Percentiles rank a stretch among this genome's conserved stretches.
Evolutionary conservation across 805 yeast species (phyloP).

Genomic region (Pichia ethanolica): DNA sequence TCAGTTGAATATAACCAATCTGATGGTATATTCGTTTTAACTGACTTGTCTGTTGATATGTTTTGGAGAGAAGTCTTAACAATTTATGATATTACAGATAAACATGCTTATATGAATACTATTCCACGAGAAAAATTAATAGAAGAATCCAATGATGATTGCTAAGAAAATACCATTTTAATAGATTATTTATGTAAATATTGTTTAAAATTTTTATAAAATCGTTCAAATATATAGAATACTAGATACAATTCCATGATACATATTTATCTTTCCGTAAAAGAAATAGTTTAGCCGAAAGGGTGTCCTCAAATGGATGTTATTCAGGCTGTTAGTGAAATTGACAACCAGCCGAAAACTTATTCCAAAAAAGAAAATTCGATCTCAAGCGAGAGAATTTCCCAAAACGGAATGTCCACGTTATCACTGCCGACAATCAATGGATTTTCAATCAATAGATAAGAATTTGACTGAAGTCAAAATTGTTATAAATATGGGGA

Average conservation of each 20-base stretch:
- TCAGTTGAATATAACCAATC: conserved; percentile 13
- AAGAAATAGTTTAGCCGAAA: too few species aligned
- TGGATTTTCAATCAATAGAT: too few species aligned
- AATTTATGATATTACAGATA: conserved; percentile 32
- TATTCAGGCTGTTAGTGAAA: too few species aligned
- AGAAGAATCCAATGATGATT: conserved; percentile 1
- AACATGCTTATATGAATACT: conserved; percentile 14
- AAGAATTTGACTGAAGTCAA: too few species aligned
- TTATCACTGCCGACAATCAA: background rate
- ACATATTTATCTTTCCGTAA: too few species aligned
- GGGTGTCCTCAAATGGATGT: too few species aligned
- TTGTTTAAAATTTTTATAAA: too few species aligned
- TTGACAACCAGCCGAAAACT: too few species aligned
- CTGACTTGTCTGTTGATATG: conserved; percentile 30
- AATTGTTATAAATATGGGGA: too few species aligned
- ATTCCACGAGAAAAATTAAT: conserved; percentile 9
- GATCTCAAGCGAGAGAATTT: background rate
- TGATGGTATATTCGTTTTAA: conserved; percentile 37
- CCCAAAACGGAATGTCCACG: background rate
- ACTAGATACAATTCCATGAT: too few species aligned
- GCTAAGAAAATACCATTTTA: background rate
- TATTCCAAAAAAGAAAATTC: too few species aligned
- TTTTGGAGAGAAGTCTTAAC: conserved; percentile 41
- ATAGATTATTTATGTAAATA: background rate
- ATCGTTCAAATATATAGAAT: too few species aligned